These are phyloP conservation scores for Boletus coffeatus DNA, from an alignment of 1,284 basidiomycete genomes.

Conservation along the genomic window DNA sequence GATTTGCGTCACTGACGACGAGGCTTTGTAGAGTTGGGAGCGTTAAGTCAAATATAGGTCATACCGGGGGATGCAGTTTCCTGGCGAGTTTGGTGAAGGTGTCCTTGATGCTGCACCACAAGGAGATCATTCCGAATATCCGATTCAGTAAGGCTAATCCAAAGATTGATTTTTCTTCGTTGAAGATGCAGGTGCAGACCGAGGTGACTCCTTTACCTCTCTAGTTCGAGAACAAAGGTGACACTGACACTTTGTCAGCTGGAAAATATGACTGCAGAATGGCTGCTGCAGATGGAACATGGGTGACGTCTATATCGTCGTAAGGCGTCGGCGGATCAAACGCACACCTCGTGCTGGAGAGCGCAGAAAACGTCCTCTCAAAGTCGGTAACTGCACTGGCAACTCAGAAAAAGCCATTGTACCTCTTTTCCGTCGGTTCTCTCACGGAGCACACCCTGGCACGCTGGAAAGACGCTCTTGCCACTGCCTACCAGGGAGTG, in stretches of 20 bases:
- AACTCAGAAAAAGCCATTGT: constrained; percentile 12
- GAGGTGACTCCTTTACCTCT: constrained; percentile 8
- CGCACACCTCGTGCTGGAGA: constrained; percentile 25
- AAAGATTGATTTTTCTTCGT: constrained; percentile 21
- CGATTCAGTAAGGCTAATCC: constrained; percentile 26
- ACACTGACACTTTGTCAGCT: constrained; percentile 9
- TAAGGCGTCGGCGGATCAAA: constrained; percentile 28
- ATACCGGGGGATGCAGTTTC: constrained; percentile 29
- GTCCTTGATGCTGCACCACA: constrained; percentile 27
- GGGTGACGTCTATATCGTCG: constrained; percentile 26
- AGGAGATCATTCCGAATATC: constrained; percentile 25
- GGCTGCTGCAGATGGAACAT: constrained; percentile 22
- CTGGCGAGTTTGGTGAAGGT: constrained; percentile 28
- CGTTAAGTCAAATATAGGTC: constrained; percentile 30
- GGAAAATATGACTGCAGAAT: constrained; percentile 21
- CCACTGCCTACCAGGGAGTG: constrained; percentile 9
- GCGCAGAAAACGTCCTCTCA: constrained; percentile 11
- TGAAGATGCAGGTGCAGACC: constrained; percentile 27
- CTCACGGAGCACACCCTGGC: constrained; percentile 21
- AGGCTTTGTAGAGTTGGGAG: constrained; percentile 24
- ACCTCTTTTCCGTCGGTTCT: constrained; percentile 24
- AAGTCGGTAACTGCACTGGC: background rate
- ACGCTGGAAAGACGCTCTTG: constrained; percentile 24
- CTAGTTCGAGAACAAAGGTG: background rate
- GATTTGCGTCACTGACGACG: background rate